phyloP scores from a whole-genome alignment of 768 basidiomycete genomes.

The Clitopilus hobsonii region DNA sequence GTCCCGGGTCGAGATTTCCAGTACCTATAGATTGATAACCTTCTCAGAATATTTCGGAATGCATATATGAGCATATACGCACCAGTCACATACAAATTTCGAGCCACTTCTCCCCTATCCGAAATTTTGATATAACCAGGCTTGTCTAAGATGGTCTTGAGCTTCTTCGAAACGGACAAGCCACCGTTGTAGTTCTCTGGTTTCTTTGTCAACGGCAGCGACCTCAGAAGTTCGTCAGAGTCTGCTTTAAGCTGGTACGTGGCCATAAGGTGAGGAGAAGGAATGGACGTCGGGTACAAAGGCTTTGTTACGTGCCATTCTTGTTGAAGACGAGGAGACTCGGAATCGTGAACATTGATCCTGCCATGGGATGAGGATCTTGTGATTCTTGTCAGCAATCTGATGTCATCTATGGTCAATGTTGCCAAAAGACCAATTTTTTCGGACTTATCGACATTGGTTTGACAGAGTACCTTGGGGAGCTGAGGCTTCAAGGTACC shows the following conservation, averaged over 20 bases:
- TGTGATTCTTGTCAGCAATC: too few species aligned
- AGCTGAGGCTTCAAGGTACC: background rate
- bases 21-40: background rate
- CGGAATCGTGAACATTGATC: background rate
- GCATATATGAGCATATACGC: background rate
- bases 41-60: background rate
- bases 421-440: too few species aligned
- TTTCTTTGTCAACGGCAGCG: background rate
- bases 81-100: background rate
- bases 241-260: background rate
- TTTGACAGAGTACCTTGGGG: too few species aligned
- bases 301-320: background rate
- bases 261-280: background rate
- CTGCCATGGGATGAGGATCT: too few species aligned
- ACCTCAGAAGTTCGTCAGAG: background rate
- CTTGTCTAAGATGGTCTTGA: background rate
- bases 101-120: background rate
- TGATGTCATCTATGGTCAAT: too few species aligned
- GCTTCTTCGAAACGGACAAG: background rate
- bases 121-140: background rate
- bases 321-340: background rate
- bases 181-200: background rate
- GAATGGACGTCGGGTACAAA: background rate
- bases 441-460: too few species aligned
- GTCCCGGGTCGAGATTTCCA: background rate